phyloP scores from a whole-genome alignment of 805 yeast genomes.

The Ogataea saltuana region DNA sequence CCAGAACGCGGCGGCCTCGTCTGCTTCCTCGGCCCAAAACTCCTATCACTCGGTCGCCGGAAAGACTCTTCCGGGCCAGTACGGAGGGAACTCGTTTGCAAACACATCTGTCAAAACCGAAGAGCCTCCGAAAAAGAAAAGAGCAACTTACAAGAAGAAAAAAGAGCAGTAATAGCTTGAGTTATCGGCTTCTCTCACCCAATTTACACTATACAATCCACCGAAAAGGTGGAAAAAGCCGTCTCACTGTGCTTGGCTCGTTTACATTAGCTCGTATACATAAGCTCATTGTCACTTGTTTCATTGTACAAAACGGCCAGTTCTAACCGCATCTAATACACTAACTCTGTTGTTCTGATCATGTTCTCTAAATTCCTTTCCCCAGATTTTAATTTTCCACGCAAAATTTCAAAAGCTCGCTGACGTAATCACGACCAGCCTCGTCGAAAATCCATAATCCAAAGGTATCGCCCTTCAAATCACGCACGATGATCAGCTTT shows the following conservation, averaged over 20 bases:
- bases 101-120: too few relatives aligned
- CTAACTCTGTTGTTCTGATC: too few relatives aligned
- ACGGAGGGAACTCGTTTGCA: too few relatives aligned
- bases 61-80: conserved; percentile 33
- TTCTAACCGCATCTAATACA: too few relatives aligned
- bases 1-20: conserved; percentile 25
- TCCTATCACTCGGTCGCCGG: conserved; percentile 31
- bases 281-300: too few relatives aligned
- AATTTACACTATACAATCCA: too few relatives aligned
- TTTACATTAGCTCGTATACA: too few relatives aligned
- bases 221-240: too few relatives aligned
- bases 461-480: conserved; percentile 65
- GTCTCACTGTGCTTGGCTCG: too few relatives aligned
- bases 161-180: conserved; percentile 8
- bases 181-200: too few relatives aligned
- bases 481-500: conserved; percentile 68
- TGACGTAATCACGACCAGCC: conserved; percentile 61
- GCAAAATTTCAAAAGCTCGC: conserved; percentile 39
- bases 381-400: conserved; percentile 20
- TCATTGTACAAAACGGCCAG: too few relatives aligned
- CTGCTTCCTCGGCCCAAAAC: conserved; percentile 14
- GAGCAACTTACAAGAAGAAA: conserved; percentile 32
- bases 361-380: neutral
- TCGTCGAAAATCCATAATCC: conserved; percentile 80
- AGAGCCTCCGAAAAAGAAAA: conserved; percentile 33